phyloP scores from a whole-genome alignment of 495 filamentous ascomycete genomes.

The Sporormia fimetaria region DNA sequence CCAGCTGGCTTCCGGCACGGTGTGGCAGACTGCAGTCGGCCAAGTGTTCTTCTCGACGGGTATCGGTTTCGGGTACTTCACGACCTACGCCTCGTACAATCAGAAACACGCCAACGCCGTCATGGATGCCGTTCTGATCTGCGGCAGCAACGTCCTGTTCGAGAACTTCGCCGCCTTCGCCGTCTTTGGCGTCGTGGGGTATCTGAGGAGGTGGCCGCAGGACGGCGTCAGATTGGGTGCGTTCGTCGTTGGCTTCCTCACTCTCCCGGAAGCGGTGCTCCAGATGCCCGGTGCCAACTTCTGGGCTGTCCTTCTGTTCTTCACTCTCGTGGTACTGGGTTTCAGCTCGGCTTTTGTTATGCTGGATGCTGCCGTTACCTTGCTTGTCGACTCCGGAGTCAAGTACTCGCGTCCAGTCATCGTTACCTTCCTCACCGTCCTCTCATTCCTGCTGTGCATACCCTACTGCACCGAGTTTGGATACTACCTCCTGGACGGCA shows the following conservation, averaged over 20 bases:
- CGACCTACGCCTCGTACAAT: constrained; percentile 15
- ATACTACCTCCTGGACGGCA: constrained; percentile 10
- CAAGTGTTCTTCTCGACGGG: constrained; percentile 18
- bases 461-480: constrained; percentile 16
- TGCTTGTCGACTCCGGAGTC: constrained; percentile 21
- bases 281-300: constrained; percentile 36
- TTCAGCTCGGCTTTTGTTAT: constrained; percentile 16
- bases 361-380: constrained; percentile 21
- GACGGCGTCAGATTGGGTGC: constrained; percentile 30
- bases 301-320: constrained; percentile 34
- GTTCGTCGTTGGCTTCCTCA: constrained; percentile 35
- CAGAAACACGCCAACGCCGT: constrained; percentile 30
- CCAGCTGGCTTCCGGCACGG: constrained; percentile 5
- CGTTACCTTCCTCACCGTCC: constrained; percentile 3
- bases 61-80: constrained; percentile 19
- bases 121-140: constrained; percentile 34
- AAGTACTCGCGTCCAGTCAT: constrained; percentile 2
- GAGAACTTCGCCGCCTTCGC: constrained; percentile 37
- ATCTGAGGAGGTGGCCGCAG: constrained; percentile 29
- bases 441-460: constrained; percentile 9
- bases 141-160: constrained; percentile 33
- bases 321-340: constrained; percentile 26
- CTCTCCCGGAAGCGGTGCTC: constrained; percentile 32
- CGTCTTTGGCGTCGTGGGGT: constrained; percentile 36
- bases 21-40: constrained; percentile 12